Base-by-base conservation (phyloP, 257 asterid genomes). In the Nyctanthes arbortristis region DNA sequence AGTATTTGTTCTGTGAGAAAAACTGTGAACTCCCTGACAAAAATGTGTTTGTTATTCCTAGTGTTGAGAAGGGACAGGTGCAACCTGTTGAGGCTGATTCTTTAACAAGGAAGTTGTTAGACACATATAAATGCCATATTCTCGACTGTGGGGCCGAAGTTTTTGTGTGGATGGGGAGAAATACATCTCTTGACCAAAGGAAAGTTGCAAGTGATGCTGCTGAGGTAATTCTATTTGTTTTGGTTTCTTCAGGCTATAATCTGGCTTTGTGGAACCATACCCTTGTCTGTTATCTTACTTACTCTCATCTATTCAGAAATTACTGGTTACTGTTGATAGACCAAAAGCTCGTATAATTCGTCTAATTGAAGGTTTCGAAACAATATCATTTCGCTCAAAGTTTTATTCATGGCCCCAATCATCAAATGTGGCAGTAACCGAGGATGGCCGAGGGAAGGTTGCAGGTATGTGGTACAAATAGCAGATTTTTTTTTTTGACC, bases 111-210 rank as follows among this genome's bases (percentile, higher is more conserved):
- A 88, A 83, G 79, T 73, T 85, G 76, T 77, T 91, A 59, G 73
- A 77, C 72, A 79, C 96, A 66, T 78, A 67, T 67, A 87, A 80
- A 76, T 84, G 91, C 75, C 89, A 87, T 67, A 75, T 91, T 73
- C 85, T 91, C 31, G 97, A 91, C 72, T 84, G 86, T 49, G 87
- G 88, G 74, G 18, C 79, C 1, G 90, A 83, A 68, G 78, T 87
- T 69, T 89, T 84, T 81, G 86, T 91, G 70, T 91, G 97, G 97
- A 78, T 84, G 73, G 97, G 97, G 24, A 85, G 75, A 80, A 75
- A 31, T 76, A 89, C 97, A 60, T 73, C 87, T 58, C 77, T 89
- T 40, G 84, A 84, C 31, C 89, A 84, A 66, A 82, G 91, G 61
- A 91, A 87, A 79, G 63, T 79, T 35, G 85, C 93, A 69, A 80